Percentiles rank a stretch among this genome's conserved stretches.
Evolutionary conservation across 2,329 filamentous ascomycete species (phyloP).

Genomic region (Didymella sp.): DNA sequence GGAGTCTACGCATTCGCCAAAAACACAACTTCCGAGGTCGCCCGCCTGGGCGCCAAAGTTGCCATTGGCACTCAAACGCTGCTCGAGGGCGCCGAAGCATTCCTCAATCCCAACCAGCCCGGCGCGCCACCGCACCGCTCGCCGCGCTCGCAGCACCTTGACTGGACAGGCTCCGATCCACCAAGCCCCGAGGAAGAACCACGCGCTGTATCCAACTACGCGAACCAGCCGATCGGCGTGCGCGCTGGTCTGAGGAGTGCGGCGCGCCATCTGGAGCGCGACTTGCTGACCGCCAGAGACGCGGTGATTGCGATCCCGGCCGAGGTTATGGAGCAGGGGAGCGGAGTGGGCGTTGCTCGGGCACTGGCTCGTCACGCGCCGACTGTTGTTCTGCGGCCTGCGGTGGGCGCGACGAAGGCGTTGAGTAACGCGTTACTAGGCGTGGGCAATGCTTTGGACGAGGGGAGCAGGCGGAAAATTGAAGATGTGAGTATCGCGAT

Average conservation of each 20-base stretch:
- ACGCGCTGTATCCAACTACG: conserved; percentile 87
- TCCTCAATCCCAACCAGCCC: conserved; percentile 61
- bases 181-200: conserved; percentile 71
- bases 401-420: conserved; percentile 87
- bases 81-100: conserved; percentile 83
- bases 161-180: conserved; percentile 63
- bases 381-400: conserved; percentile 90
- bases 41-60: conserved; percentile 91
- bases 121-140: conserved; percentile 36
- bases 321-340: conserved; percentile 86
- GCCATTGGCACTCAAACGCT: conserved; percentile 95
- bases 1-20: conserved; percentile 88
- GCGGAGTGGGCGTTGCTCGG: conserved; percentile 78
- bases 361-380: conserved; percentile 83
- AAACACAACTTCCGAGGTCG: conserved; percentile 92
- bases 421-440: conserved; percentile 90
- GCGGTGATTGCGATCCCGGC: conserved; percentile 94
- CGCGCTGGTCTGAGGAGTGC: conserved; percentile 85
- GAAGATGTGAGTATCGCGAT: conserved; percentile 76
- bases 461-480: conserved; percentile 77
- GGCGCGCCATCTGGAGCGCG: conserved; percentile 80
- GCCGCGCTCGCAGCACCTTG: conserved; percentile 33
- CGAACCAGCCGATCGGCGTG: conserved; percentile 90
- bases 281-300: conserved; percentile 85
- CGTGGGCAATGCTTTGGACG: conserved; percentile 89